Base-by-base conservation (phyloP, 2,329 filamentous ascomycete genomes). In the Zopfia rhizophila region DNA sequence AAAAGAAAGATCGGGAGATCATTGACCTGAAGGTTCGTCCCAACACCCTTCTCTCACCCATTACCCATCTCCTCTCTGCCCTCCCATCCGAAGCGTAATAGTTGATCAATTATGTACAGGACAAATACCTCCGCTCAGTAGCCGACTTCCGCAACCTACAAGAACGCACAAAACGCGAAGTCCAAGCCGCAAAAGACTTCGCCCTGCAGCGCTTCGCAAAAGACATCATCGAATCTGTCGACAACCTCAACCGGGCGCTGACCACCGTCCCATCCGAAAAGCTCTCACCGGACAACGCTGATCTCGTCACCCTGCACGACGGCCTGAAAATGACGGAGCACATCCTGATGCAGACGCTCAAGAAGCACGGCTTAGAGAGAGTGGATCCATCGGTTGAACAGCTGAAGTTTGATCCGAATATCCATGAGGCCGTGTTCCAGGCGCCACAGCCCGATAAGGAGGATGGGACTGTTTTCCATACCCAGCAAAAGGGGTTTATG, bases 91-190 rank as follows among this genome's bases (percentile, higher is more conserved):
- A 3, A 16, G 23, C 24, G n/a, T 12, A 11, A 31, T 18, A n/a
- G n/a, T 38, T 11, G 13, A 18, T 25, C 11, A 13, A 38, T 22
- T 38, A 38, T 19, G 16, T 16, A 24, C 60, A 97, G 94, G 94
- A 97, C 77, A 94, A 91, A 79, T 95, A 91, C 75, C 84, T 97
- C 55, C 93, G 94, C 71, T 89, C 89, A 43, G 86, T 97, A 56
- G 94, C 94, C 76, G 94, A 99, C 66, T 97, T 95, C 84, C 91
- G 91, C 72, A 99, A 97, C 78, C 89, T 99, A 38, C 93, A 97
- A 79, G 91, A 97, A 68, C 90, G 94, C 68, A 96, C 91, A 30
- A 84, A 87, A 72, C 91, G 94, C 68, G 94, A 99, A 61, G 87
- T 95, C 72, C 90, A 94, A 75, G 77, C 83, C 14, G 90, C 93